These are phyloP conservation scores for Polytrichum formosum DNA, from an alignment of 225 moss, liverwort and hornwort species.

Conservation along the genomic window DNA sequence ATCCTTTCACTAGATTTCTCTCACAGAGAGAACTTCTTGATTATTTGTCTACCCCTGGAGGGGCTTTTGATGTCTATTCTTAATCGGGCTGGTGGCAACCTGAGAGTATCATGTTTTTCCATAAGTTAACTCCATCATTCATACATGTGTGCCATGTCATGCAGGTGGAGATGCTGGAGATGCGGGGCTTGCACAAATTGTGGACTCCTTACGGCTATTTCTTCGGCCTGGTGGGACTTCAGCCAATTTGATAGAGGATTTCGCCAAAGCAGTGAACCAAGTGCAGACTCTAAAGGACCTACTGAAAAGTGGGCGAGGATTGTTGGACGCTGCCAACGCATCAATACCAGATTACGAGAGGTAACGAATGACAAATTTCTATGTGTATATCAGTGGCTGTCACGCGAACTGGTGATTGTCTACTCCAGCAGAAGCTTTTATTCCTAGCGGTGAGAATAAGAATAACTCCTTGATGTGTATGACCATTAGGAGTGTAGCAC, in stretches of 20 bases:
- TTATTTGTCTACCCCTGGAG: too few species aligned
- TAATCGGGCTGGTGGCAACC: too few species aligned
- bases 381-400: slow-evolving; percentile 18
- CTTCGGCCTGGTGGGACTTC: slow-evolving; percentile 83
- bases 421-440: not conserved
- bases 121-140: too few species aligned
- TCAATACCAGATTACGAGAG: slow-evolving; percentile 95
- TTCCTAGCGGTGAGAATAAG: not conserved
- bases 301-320: slow-evolving; percentile 70
- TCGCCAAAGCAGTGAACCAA: slow-evolving; percentile 81
- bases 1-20: too few species aligned
- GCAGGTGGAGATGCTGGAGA: slow-evolving; percentile 62
- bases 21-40: too few species aligned
- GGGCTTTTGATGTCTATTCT: too few species aligned
- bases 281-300: slow-evolving; percentile 85
- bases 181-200: slow-evolving; percentile 72
- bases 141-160: not conserved
- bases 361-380: slow-evolving; percentile 24
- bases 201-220: slow-evolving; percentile 80
- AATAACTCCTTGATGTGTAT: not conserved
- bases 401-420: not conserved
- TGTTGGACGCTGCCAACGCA: slow-evolving; percentile 70
- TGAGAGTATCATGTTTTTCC: too few species aligned
- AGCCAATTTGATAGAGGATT: slow-evolving; percentile 87
- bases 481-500: slow-evolving; percentile 41